Evolutionary conservation across 805 yeast genomes (phyloP).

Genomic region (Barnettozyma salicaria): DNA sequence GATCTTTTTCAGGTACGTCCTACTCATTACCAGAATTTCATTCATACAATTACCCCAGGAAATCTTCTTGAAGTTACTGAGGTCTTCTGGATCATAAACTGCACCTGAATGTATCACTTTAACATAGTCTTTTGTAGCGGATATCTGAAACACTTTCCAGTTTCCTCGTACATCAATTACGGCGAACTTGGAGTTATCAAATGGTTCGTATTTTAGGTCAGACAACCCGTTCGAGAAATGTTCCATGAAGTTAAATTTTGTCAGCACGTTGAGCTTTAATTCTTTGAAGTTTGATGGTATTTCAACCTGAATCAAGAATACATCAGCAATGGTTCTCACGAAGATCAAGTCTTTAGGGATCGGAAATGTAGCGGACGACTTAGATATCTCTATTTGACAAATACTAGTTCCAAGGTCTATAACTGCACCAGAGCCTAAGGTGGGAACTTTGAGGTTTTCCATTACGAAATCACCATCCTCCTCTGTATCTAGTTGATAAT

Average conservation of each 20-base stretch:
- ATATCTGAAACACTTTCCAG: slow-evolving; percentile 37
- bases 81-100: slow-evolving; percentile 38
- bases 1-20: slow-evolving; percentile 38
- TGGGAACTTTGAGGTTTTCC: slow-evolving; percentile 7
- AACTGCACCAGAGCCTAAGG: slow-evolving; percentile 11
- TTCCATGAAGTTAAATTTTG: slow-evolving; percentile 15
- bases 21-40: slow-evolving; percentile 32
- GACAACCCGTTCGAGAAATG: slow-evolving; percentile 34
- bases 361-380: slow-evolving; percentile 19
- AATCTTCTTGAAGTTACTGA: slow-evolving; percentile 51
- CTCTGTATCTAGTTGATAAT: neutral
- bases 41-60: slow-evolving; percentile 36
- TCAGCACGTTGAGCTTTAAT: neutral
- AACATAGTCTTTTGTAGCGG: neutral
- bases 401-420: slow-evolving; percentile 34
- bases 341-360: slow-evolving; percentile 28
- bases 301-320: slow-evolving; percentile 31
- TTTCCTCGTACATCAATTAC: slow-evolving; percentile 49
- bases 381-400: slow-evolving; percentile 34
- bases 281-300: slow-evolving; percentile 5
- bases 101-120: slow-evolving; percentile 13
- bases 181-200: slow-evolving; percentile 33
- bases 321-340: slow-evolving; percentile 33
- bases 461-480: neutral
- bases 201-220: slow-evolving; percentile 41